Evolutionary conservation across 768 basidiomycete genomes (phyloP), one percentile per base, ranked within the genome.

Genomic region (Kwoniella botswanensis): DNA sequence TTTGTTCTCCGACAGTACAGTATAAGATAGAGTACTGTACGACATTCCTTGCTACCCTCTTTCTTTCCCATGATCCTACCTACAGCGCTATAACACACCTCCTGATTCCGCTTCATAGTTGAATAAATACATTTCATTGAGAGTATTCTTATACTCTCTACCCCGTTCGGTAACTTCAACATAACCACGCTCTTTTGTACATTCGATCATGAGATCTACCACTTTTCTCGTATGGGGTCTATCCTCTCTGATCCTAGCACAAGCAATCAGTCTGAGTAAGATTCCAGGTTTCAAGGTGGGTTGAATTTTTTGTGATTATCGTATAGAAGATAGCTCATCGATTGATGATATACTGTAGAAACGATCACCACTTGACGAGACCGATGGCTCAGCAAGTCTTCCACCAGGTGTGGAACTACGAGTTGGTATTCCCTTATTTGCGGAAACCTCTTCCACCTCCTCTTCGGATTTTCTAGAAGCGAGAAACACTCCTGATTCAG

Each of bases 401-500:
- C 59, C 42, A 21, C 42, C 59, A 26, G 59, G 59, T 7, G 42
- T 61, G 17, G 59, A 61, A 21, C 2, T 61, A 15, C 35, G 59
- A 4, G 41, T 61, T 12, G 42, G 59, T 22, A 61, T 43, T 43
- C 42, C 59, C 7, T 44, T 61, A 21, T 21, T 61, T 43, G 18
- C 35, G 2, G 15, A 44, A 42, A 22, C 15, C 13, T 41, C 57
- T 15, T 12, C n/a, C 5, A 22, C 26, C 26, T 29, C 57, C 13
- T 29, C 15, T 35, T 50, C 46, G 46, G 46, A 18, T n/a, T 0
- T 15, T 3, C 4, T 61, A 7, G 42, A 42, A 26, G 59, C 35
- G 18, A 42, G 59, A 46, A 46, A 61, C 41, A 46, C 59, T 7
- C 59, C 59, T 10, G 59, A 61, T 43, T 35, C 42, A 61, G 29